Conservation (phyloP, 2,329 filamentous ascomycete species). For the Colletotrichum zoysiae region DNA sequence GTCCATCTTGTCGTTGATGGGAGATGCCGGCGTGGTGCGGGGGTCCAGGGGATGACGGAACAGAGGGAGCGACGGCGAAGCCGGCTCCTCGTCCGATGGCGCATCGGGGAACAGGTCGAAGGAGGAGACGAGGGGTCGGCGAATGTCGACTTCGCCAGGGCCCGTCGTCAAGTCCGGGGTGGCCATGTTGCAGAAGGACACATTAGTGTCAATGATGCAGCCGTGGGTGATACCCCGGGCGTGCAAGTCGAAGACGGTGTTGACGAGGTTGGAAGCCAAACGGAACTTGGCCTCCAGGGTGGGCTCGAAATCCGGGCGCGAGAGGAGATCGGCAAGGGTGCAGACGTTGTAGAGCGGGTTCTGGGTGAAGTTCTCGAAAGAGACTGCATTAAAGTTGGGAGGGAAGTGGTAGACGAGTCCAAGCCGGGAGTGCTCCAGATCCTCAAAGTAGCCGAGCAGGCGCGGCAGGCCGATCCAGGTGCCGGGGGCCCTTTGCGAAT, state of each 20-base stretch:
- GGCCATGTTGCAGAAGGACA: constrained; percentile 71
- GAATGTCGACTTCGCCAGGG: constrained; percentile 69
- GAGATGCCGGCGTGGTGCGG: constrained; percentile 61
- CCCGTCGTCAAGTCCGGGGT: constrained; percentile 55
- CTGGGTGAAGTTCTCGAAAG: constrained; percentile 64
- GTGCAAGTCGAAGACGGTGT: constrained; percentile 81
- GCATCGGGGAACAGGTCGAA: constrained; percentile 79
- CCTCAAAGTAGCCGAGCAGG: constrained; percentile 79
- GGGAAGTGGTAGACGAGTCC: constrained; percentile 83
- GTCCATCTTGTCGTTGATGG: constrained; percentile 63
- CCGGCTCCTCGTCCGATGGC: constrained; percentile 50
- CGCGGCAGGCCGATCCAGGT: constrained; percentile 73
- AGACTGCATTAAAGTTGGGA: constrained; percentile 70
- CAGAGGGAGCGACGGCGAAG: constrained; percentile 53
- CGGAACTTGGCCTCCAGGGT: constrained; percentile 82
- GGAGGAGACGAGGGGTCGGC: constrained; percentile 77
- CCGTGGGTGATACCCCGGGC: constrained; percentile 77
- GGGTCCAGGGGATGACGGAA: constrained; percentile 78
- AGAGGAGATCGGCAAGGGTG: constrained; percentile 67
- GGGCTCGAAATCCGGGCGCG: constrained; percentile 68
- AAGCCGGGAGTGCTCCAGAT: constrained; percentile 76
- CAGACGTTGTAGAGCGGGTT: constrained; percentile 64
- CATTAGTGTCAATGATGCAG: constrained; percentile 74
- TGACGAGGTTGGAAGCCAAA: constrained; percentile 78
- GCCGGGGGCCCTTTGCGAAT: constrained; percentile 63